These are phyloP conservation scores for Sabuloglossum arenarium DNA, from an alignment of 495 filamentous ascomycete genomes.

Conservation along the genomic window DNA sequence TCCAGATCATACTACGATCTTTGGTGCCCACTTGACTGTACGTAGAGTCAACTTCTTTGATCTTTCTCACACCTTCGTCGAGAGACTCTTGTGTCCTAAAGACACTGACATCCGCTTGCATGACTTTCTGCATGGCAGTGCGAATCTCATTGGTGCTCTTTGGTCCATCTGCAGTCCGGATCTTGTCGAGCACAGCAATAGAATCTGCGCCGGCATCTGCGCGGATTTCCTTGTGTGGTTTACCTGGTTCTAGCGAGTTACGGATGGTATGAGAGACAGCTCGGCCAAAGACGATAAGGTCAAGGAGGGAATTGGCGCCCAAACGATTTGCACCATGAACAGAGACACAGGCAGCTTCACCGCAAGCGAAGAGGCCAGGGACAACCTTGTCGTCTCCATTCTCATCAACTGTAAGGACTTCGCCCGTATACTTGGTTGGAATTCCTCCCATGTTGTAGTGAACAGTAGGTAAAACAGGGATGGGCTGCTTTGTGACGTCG, in stretches of 20 bases:
- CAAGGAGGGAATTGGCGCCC: slow-evolving; percentile 91
- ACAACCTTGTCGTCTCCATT: slow-evolving; percentile 79
- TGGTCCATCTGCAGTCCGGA: slow-evolving; percentile 64
- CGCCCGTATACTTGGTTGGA: slow-evolving; percentile 88
- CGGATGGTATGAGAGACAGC: slow-evolving; percentile 91
- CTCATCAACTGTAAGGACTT: slow-evolving; percentile 73
- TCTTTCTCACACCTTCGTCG: slow-evolving; percentile 67
- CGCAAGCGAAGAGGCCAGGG: slow-evolving; percentile 85
- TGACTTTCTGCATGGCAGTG: slow-evolving; percentile 86
- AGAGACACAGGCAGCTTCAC: slow-evolving; percentile 92
- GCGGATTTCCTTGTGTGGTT: slow-evolving; percentile 49
- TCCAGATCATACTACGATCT: slow-evolving; percentile 99
- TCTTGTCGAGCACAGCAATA: slow-evolving; percentile 67
- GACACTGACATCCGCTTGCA: slow-evolving; percentile 92
- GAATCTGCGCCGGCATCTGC: slow-evolving; percentile 65
- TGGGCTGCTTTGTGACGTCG: slow-evolving; percentile 89
- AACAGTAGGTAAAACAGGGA: slow-evolving; percentile 88
- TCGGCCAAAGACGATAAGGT: slow-evolving; percentile 91
- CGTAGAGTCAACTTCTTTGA: slow-evolving; percentile 58
- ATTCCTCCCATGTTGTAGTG: slow-evolving; percentile 99
- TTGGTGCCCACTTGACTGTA: slow-evolving; percentile 76
- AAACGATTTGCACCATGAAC: slow-evolving; percentile 96
- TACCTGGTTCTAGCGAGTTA: slow-evolving; percentile 65
- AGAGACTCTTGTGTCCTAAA: slow-evolving; percentile 87
- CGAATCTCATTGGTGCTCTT: slow-evolving; percentile 75